Conservation (phyloP, 257 asterid genomes). For the Petunia secreta region DNA sequence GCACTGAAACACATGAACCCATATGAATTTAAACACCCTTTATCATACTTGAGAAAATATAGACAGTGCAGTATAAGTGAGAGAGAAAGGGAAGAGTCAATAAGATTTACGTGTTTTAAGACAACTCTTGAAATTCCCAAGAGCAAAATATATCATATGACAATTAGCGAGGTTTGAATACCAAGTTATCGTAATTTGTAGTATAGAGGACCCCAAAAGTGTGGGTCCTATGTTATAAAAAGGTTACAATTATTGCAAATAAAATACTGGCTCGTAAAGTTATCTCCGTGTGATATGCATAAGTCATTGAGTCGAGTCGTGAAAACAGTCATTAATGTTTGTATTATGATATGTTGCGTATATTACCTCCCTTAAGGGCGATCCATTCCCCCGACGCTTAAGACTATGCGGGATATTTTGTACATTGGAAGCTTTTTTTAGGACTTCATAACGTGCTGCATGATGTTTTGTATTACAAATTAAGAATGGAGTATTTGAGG, state of each 20-base stretch:
- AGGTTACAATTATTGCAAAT: slow-evolving; percentile 5
- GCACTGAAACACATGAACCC: slow-evolving; percentile 52
- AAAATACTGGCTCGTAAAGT: neutral
- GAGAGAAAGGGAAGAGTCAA: neutral
- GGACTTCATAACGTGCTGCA: neutral
- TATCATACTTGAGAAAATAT: neutral
- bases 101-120: neutral
- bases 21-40: slow-evolving; percentile 26
- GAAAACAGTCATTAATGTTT: too few relatives aligned
- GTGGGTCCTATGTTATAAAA: slow-evolving; percentile 19
- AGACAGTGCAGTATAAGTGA: slow-evolving; percentile 25
- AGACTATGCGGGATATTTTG: too few relatives aligned
- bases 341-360: too few relatives aligned
- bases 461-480: neutral
- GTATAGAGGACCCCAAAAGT: neutral
- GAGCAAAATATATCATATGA: neutral
- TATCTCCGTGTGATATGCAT: too few relatives aligned
- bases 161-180: slow-evolving; percentile 37
- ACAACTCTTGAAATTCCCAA: slow-evolving; percentile 8
- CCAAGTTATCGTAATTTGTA: slow-evolving; percentile 30
- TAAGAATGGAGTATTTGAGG: neutral
- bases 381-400: too few relatives aligned
- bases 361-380: too few relatives aligned
- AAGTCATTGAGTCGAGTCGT: too few relatives aligned
- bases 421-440: neutral